phyloP scores from a whole-genome alignment of 495 filamentous ascomycete genomes.

The Usnea hakonensis region DNA sequence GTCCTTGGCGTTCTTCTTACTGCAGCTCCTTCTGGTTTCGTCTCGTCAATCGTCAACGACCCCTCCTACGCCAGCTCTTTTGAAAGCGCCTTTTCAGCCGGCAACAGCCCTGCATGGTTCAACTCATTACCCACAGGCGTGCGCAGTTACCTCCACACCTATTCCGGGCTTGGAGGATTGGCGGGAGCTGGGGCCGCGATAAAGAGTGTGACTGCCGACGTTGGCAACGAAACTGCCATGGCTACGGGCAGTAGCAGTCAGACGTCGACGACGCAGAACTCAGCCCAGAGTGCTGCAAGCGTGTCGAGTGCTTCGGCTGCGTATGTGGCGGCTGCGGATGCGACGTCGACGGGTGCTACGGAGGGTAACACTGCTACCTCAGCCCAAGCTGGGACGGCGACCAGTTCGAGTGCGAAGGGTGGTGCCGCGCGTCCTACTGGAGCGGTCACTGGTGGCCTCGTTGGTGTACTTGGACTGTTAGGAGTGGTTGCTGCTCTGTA shows the following conservation, averaged over 20 bases:
- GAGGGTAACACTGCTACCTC: not conserved
- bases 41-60: conserved; percentile 24
- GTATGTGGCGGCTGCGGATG: conserved; percentile 8
- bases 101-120: conserved; percentile 27
- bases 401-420: not conserved
- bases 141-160: conserved; percentile 25
- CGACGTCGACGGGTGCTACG: not conserved
- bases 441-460: conserved; percentile 13
- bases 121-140: conserved; percentile 25
- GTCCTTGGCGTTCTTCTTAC: conserved; percentile 26
- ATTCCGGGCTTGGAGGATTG: conserved; percentile 19
- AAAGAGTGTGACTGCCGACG: conserved; percentile 6
- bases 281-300: not conserved
- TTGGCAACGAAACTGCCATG: conserved; percentile 19
- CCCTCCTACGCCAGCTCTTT: conserved; percentile 23
- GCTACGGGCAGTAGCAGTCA: conserved; percentile 13
- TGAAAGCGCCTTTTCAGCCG: conserved; percentile 21
- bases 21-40: conserved; percentile 23
- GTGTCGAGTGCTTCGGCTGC: conserved; percentile 9
- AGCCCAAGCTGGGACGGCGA: not conserved
- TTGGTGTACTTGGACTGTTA: conserved; percentile 18
- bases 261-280: conserved; percentile 3
- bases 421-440: conserved; percentile 17
- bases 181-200: conserved; percentile 18
- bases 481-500: conserved; percentile 12